Base-by-base conservation (phyloP, 768 basidiomycete species). In the Gloeophyllum trabeum region DNA sequence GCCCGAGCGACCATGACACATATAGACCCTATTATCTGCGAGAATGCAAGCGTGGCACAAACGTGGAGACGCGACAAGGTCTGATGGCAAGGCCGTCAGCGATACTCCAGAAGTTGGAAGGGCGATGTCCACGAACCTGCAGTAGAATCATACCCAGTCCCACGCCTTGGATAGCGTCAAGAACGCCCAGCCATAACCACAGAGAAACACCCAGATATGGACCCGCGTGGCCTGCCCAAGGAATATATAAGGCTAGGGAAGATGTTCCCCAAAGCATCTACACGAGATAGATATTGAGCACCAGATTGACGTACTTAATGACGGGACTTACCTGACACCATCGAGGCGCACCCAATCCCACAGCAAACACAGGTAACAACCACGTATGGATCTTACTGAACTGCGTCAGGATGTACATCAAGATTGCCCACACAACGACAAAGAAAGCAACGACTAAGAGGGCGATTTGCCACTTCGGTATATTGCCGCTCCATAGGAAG, bases 191-290 rank as follows among this genome's bases (percentile, higher is more conserved):
- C 92, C 92, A 96, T 34, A 96, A 67, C 92, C 92, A 96, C 24
- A 96, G 65, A 21, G 82, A 84, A 22, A 90, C 74, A 34, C 89
- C 89, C 43, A 94, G 76, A 57, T 93, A 96, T 19, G 91, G 88
- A 14, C 92, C 92, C 3, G 71, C 77, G 7, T 55, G 56, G 7
- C 92, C 90, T 2, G 85, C 92, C 92, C 92, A 96, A 4, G 92
- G 90, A 45, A 96, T 82, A 57, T 94, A 96, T 13, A 92, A 63
- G 3, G 88, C 92, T 35, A 96, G 73, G 24, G 89, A 91, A 4
- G 91, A 94, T 6, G 90, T 92, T 53, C 92, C 91, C 92, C 92
- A 96, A 37, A 92, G 63, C 78, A 92, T 94, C 76, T 79, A 42
- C 3, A 21, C 18, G 43, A 46, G 41, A 32, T n/a, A n/a, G n/a